Conservation (phyloP, 1,139 yeast genomes). For the Zygosaccharomyces pseudobailii region DNA sequence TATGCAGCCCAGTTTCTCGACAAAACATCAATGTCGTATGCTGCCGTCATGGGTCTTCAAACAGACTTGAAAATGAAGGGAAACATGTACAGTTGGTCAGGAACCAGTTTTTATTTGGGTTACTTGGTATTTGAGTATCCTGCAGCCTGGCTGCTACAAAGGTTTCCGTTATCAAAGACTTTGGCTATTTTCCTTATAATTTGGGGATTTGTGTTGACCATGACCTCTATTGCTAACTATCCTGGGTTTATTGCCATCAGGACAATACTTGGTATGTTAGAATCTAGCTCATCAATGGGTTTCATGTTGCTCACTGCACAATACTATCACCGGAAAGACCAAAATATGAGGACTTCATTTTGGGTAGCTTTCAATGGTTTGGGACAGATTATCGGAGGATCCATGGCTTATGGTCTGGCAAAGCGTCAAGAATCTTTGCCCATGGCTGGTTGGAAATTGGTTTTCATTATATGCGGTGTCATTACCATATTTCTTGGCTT, state of each 20-base stretch:
- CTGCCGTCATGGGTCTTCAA: conserved; percentile 50
- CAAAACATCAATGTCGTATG: conserved; percentile 49
- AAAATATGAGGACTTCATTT: conserved; percentile 38
- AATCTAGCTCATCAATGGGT: conserved; percentile 45
- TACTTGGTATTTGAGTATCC: conserved; percentile 44
- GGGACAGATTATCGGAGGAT: conserved; percentile 41
- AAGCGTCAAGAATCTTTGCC: conserved; percentile 23
- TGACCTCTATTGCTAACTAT: conserved; percentile 38
- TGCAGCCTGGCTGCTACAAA: conserved; percentile 36
- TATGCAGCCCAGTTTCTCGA: conserved; percentile 58
- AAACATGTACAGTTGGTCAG: conserved; percentile 48
- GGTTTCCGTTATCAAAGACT: conserved; percentile 34
- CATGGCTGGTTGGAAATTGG: conserved; percentile 39
- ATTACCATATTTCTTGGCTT: conserved; percentile 42
- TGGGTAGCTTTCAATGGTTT: conserved; percentile 45
- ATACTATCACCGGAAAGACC: conserved; percentile 42
- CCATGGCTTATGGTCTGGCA: conserved; percentile 42
- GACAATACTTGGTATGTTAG: conserved; percentile 43
- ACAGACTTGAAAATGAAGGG: conserved; percentile 44
- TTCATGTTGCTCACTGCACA: conserved; percentile 43
- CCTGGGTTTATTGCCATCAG: conserved; percentile 38
- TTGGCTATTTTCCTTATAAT: conserved; percentile 33
- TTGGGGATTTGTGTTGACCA: conserved; percentile 42
- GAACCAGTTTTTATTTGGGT: conserved; percentile 48
- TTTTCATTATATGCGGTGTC: conserved; percentile 39